These are phyloP conservation scores for Suillus plorans DNA, from an alignment of 768 basidiomycete species.

Conservation along the genomic window DNA sequence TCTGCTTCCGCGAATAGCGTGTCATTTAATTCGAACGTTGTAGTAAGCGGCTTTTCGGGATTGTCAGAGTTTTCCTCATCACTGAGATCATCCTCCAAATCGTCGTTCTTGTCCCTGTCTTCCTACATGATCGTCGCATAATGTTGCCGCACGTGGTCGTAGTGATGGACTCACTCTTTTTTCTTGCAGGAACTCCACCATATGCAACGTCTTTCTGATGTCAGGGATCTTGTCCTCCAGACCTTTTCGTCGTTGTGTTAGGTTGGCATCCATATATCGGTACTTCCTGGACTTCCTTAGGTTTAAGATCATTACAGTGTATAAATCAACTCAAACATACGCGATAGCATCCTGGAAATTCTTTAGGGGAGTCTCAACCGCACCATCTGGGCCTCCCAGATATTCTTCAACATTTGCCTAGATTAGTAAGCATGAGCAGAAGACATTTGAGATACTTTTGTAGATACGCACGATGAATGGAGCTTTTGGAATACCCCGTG, in stretches of 20 bases:
- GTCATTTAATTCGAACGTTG: conserved; percentile 94
- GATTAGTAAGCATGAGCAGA: conserved; percentile 1
- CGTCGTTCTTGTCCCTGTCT: conserved; percentile 53
- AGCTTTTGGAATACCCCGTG: conserved; percentile 92
- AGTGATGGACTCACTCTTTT: conserved; percentile 51
- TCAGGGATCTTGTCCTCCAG: conserved; percentile 96
- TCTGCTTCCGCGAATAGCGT: conserved; percentile 93
- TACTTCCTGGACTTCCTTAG: conserved; percentile 75
- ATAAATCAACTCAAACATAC: conserved; percentile 47
- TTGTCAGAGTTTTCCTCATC: conserved; percentile 41
- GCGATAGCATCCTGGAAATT: conserved; percentile 90
- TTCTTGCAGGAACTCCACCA: conserved; percentile 81
- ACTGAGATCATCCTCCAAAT: conserved; percentile 54
- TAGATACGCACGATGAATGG: conserved; percentile 84
- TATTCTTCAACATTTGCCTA: conserved; percentile 89
- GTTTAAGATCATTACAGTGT: conserved; percentile 15
- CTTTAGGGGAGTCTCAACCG: conserved; percentile 75
- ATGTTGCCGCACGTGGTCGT: background rate
- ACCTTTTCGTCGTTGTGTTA: conserved; percentile 72
- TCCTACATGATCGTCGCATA: conserved; percentile 42
- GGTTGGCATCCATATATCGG: conserved; percentile 92
- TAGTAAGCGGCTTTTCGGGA: conserved; percentile 56
- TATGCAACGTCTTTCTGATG: conserved; percentile 86
- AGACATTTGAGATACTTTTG: background rate
- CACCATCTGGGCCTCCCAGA: conserved; percentile 74